phyloP scores from a whole-genome alignment of 495 filamentous ascomycete genomes.

The Neurospora sp. region DNA sequence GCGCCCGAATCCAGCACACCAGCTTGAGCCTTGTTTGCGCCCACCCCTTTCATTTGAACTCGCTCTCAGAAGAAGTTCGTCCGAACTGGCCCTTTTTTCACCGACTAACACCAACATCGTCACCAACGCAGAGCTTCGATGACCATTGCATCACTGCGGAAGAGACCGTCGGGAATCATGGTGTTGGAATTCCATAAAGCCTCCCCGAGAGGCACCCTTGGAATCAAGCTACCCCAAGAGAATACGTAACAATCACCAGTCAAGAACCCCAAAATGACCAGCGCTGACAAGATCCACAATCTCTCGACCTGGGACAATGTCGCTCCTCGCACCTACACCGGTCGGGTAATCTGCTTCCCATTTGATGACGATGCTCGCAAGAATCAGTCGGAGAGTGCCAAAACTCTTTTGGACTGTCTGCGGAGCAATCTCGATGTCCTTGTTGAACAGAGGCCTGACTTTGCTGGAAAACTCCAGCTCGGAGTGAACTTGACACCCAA shows the following conservation, averaged over 20 bases:
- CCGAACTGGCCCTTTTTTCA: neutral
- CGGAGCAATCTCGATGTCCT: slow-evolving; percentile 15
- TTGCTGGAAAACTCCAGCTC: slow-evolving; percentile 23
- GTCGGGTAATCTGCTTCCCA: slow-evolving; percentile 25
- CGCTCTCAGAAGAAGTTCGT: no score
- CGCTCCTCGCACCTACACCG: slow-evolving; percentile 24
- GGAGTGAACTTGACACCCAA: neutral
- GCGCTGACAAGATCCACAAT: neutral
- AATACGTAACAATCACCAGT: neutral
- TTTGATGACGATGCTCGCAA: slow-evolving; percentile 12
- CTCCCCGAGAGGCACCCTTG: neutral
- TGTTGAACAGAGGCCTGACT: slow-evolving; percentile 18
- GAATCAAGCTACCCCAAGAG: neutral
- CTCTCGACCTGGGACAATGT: slow-evolving; percentile 26
- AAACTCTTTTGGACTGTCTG: slow-evolving; percentile 4
- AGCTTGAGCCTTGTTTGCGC: neutral
- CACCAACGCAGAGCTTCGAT: neutral
- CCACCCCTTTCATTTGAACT: neutral
- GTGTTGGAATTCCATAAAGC: neutral
- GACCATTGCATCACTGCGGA: neutral
- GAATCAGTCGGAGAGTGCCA: slow-evolving; percentile 11
- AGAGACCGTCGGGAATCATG: neutral
- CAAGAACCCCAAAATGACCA: neutral
- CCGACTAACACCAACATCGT: neutral
- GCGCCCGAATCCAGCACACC: neutral